These are phyloP conservation scores for Melampsora larici-populina DNA, from an alignment of 1,284 basidiomycete genomes.

Conservation along the genomic window DNA sequence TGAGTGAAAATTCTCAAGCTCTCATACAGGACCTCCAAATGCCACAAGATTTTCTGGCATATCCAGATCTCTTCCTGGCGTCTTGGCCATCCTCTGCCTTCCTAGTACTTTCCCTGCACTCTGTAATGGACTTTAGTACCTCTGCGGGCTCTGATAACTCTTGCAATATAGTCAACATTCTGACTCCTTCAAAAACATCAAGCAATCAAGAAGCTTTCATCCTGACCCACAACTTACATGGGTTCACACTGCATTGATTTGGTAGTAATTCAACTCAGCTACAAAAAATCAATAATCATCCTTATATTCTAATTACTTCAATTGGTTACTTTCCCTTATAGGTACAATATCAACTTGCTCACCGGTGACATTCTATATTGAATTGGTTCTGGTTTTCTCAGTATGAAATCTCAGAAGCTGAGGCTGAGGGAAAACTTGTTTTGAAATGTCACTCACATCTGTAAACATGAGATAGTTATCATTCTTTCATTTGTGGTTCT, in stretches of 20 bases:
- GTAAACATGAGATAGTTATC: background rate
- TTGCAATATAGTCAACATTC: too few species aligned
- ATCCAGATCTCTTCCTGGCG: too few species aligned
- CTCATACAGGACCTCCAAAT: too few species aligned
- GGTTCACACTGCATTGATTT: constrained; percentile 82
- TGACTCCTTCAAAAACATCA: background rate
- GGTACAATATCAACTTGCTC: constrained; percentile 89
- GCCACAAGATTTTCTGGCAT: too few species aligned
- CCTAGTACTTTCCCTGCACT: too few species aligned
- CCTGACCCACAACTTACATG: constrained; percentile 78
- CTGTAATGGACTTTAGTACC: too few species aligned
- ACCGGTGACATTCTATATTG: constrained; percentile 66
- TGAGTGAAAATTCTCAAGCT: too few species aligned
- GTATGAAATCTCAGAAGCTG: constrained; percentile 80
- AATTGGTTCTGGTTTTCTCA: constrained; percentile 76
- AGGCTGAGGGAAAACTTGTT: constrained; percentile 64
- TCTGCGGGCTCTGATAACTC: too few species aligned
- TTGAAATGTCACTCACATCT: background rate
- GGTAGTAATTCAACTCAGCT: constrained; percentile 56
- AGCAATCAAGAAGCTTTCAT: constrained; percentile 83
- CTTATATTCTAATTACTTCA: constrained; percentile 19
- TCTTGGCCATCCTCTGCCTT: too few species aligned
- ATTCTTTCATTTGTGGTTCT: too few species aligned
- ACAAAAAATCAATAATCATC: too few species aligned
- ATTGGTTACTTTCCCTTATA: constrained; percentile 59